These are phyloP conservation scores for Xylaria scruposa DNA, from an alignment of 495 filamentous ascomycete species.

Conservation along the genomic window DNA sequence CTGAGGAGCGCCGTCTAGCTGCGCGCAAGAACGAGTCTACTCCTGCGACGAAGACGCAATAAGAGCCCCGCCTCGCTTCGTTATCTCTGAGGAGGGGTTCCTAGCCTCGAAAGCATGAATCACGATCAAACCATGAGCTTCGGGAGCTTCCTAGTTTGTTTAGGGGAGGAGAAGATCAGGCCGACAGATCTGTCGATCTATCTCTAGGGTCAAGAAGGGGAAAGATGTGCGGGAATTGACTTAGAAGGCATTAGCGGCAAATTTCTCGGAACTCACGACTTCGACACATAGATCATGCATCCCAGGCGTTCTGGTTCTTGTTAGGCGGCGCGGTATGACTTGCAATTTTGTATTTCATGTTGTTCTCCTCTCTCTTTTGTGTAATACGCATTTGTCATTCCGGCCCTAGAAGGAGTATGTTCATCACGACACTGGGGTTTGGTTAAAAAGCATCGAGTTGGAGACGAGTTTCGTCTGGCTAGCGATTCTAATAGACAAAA, in stretches of 20 bases:
- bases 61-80: background rate
- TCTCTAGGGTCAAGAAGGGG: background rate
- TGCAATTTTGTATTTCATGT: background rate
- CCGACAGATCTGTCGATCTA: background rate
- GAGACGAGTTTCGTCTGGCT: background rate
- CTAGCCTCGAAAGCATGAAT: background rate
- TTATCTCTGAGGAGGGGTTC: background rate
- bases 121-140: background rate
- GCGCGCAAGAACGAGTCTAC: slow-evolving; percentile 58
- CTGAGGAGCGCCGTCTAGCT: slow-evolving; percentile 73
- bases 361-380: slow-evolving; percentile 17
- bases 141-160: background rate
- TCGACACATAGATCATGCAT: slow-evolving; percentile 10
- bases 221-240: background rate
- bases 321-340: background rate
- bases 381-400: slow-evolving; percentile 1
- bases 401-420: slow-evolving; percentile 6
- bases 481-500: background rate
- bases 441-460: background rate
- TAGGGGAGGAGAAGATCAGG: background rate
- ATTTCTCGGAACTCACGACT: background rate
- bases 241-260: background rate
- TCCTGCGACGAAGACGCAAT: background rate
- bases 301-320: slow-evolving; percentile 14
- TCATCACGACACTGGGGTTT: background rate